A percentile compares a stretch with the other conserved stretches of the same genome.
Conservation (phyloP, 208 protist genomes). For the Borovskyia barvae region DNA sequence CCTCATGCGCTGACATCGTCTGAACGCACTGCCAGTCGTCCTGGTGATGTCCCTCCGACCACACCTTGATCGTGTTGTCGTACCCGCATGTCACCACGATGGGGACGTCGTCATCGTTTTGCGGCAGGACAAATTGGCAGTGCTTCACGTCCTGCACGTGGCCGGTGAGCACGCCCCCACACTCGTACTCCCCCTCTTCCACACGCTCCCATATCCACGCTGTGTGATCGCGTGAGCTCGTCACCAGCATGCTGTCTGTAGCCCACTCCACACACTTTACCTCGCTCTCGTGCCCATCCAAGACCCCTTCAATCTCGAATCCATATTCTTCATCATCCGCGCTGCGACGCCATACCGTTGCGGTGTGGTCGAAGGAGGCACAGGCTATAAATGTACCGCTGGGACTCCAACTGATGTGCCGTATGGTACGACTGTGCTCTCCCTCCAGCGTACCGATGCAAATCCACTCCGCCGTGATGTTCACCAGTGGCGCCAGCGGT, state of each 20-base stretch:
- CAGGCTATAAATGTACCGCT: conserved; percentile 76
- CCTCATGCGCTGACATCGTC: conserved; percentile 61
- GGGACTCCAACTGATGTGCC: conserved; percentile 84
- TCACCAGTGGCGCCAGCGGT: too few species aligned
- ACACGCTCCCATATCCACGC: conserved; percentile 92
- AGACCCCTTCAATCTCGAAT: conserved; percentile 73
- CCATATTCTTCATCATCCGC: conserved; percentile 24
- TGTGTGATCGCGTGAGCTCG: conserved; percentile 86
- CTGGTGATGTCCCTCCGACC: conserved; percentile 65
- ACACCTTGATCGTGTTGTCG: conserved; percentile 79
- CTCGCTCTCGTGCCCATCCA: conserved; percentile 92
- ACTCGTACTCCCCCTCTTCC: conserved; percentile 87
- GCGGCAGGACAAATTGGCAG: conserved; percentile 71
- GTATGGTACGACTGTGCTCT: conserved; percentile 75
- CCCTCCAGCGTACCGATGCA: conserved; percentile 60
- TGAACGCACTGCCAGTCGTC: conserved; percentile 91
- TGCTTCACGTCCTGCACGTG: conserved; percentile 92
- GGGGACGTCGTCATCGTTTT: conserved; percentile 48
- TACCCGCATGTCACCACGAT: conserved; percentile 79
- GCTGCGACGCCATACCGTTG: conserved; percentile 65
- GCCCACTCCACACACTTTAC: conserved; percentile 89
- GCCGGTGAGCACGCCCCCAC: conserved; percentile 80
- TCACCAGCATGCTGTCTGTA: conserved; percentile 78
- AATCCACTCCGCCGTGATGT: conserved; percentile 25
- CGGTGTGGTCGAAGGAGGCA: conserved; percentile 83